Evolutionary conservation across 805 yeast genomes (phyloP), one percentile per base, ranked within the genome.

Genomic region (Ogataea nonfermentans): DNA sequence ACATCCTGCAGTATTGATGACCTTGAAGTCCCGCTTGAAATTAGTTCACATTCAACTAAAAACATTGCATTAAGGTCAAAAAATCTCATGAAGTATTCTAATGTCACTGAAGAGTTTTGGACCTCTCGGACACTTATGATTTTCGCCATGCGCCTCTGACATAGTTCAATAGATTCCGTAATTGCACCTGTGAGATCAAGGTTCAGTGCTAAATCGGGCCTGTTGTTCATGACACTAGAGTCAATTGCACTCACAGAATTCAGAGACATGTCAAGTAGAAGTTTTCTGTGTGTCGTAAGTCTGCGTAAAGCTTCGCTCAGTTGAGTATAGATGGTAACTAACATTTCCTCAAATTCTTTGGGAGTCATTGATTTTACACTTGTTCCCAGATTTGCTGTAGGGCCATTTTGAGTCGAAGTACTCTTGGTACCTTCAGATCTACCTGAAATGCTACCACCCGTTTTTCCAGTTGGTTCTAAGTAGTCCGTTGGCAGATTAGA

Each of bases 11-110:
- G 64, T n/a, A 77, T 79, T 19, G 72, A 69, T 0, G 78, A 70
- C 10, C 73, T 60, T 6, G 75, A 70, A 41, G 73, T 77, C 0
- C 95, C 95, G 25, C 55, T 56, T 4, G 88, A 79, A 4, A 90
- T 74, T 10, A 79, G 70, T 59, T 93, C 98, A 59, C 95, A 86
- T 55, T 88, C 95, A 33, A 76, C 76, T 29, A 89, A 67, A 56
- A 90, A 90, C 15, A 81, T 68, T 0, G 81, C 75, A 40, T 80
- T 78, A 10, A 84, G 65, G 3, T 83, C 68, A 59, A 79, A 87
- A 36, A 87, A 72, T 43, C 79, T 67, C 32, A 86, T 54, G 62
- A 89, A 90, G 48, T 72, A 75, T n/a, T 73, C 72, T 7, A 77
- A 67, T 3, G 81, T 61, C 15, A 81, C 59, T 27, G 68, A 71